Conservation (phyloP, 345 rosid genomes). For the Atalantia buxifolia region DNA sequence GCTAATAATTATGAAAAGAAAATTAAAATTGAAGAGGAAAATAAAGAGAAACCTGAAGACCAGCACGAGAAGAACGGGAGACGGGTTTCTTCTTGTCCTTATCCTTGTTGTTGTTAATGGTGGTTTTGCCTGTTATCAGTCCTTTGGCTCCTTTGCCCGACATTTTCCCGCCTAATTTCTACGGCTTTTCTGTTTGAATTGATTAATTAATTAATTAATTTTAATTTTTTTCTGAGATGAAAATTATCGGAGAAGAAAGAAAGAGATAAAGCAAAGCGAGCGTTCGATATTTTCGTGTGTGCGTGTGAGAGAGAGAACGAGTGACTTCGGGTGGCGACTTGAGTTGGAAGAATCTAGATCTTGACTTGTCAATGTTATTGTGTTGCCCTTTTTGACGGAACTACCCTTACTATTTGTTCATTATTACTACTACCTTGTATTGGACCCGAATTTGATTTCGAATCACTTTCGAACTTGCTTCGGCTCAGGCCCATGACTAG, state of each 20-base stretch:
- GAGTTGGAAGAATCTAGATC: background rate
- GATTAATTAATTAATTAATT: background rate
- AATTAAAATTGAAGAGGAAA: background rate
- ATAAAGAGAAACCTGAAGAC: constrained; percentile 49
- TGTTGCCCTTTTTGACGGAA: background rate
- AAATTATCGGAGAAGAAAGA: background rate
- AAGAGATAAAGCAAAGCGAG: background rate
- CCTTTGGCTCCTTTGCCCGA: constrained; percentile 89
- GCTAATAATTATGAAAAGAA: background rate
- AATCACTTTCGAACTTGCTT: no score
- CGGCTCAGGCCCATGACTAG: no score
- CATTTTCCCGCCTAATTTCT: constrained; percentile 41
- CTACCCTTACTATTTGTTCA: background rate
- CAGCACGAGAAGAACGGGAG: constrained; percentile 83
- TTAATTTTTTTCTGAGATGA: background rate
- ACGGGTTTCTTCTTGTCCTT: constrained; percentile 73
- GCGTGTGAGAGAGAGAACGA: background rate
- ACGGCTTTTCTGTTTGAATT: background rate
- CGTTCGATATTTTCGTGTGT: background rate
- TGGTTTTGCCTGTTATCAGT: constrained; percentile 63
- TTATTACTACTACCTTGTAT: background rate
- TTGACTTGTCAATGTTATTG: background rate
- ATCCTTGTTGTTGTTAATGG: constrained; percentile 33
- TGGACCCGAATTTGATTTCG: background rate
- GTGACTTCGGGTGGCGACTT: background rate